Base-by-base conservation (phyloP, 1,284 basidiomycete genomes). In the Papiliotrema terrestris region DNA sequence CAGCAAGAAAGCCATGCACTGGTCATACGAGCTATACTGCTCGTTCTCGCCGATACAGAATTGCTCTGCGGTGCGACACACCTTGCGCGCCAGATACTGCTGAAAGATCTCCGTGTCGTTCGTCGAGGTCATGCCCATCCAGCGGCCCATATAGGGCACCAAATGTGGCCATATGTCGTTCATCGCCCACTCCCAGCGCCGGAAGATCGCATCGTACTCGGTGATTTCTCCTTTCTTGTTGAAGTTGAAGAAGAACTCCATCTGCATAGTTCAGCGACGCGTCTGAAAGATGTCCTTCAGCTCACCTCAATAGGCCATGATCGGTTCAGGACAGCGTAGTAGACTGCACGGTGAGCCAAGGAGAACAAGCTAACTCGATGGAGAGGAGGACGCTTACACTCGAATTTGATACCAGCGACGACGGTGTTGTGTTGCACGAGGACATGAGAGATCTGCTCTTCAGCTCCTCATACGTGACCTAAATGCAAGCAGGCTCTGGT, bases 111-210 rank as follows among this genome's bases (percentile, higher is more conserved):
- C 37, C 4, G 57, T 54, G 2, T 51, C 32, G 46, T 63, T 61
- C 20, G 47, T 52, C 20, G 45, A 43, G 17, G 50, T 50, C n/a
- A 54, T 41, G 42, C 58, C 57, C 17, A 56, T 19, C 19, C 25
- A 22, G 4, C 41, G 25, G 1, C 64, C 64, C 67, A 69, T 67
- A 17, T 60, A 51, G 0, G 66, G 68, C 6, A 65, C 44, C 11
- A 67, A 32, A 11, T 32, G 5, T 11, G 29, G 58, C 22, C 51
- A 41, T 17, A 57, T 59, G 19, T 13, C 29, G 14, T 38, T 29
- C n/a, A 19, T 56, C 1, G 60, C 63, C 67, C 59, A 62, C 1
- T 56, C 50, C 59, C 59, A 61, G 25, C 59, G 54, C 14, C 55
- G 51, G 55, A 63, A 61, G 1, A 52, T n/a, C 1, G 55, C 23